Evolutionary conservation across 495 filamentous ascomycete species (phyloP).

Genomic region (Penicillium robsamsonii): DNA sequence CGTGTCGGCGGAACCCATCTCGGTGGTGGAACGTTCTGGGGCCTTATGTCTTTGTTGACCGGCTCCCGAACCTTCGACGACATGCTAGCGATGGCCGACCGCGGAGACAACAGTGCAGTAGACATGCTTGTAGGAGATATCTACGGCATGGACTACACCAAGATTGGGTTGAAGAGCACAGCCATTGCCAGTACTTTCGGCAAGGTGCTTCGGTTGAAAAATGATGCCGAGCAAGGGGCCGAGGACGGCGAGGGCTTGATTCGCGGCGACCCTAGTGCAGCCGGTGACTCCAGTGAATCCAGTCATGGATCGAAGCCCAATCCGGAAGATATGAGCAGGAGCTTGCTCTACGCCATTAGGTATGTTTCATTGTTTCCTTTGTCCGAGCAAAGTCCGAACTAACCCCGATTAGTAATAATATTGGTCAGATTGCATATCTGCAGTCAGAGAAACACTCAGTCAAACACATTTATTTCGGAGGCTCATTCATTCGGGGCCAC

Average conservation of each 20-base stretch:
- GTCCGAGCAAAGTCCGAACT: conserved; percentile 9
- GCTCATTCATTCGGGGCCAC: conserved; percentile 94
- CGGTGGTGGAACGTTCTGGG: conserved; percentile 95
- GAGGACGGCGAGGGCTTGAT: conserved; percentile 68
- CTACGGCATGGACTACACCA: conserved; percentile 91
- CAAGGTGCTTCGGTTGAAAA: conserved; percentile 89
- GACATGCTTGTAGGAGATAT: conserved; percentile 99
- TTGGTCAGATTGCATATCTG: conserved; percentile 94
- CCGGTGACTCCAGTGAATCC: conserved; percentile 21
- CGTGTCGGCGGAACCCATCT: conserved; percentile 93
- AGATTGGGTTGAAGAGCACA: conserved; percentile 89
- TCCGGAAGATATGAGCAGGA: conserved; percentile 65
- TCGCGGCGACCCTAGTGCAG: conserved; percentile 46
- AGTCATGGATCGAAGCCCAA: conserved; percentile 47
- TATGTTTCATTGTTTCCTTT: conserved; percentile 24
- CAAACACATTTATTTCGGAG: conserved; percentile 94
- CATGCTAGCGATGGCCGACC: conserved; percentile 91
- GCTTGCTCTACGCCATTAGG: conserved; percentile 80
- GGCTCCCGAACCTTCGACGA: conserved; percentile 90
- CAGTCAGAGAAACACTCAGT: conserved; percentile 89
- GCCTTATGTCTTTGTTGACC: conserved; percentile 83
- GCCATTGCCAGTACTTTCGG: conserved; percentile 96
- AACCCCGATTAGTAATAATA: conserved; percentile 74
- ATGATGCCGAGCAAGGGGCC: conserved; percentile 68
- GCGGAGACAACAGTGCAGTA: conserved; percentile 86